Conservation (phyloP, 2,329 filamentous ascomycete species). For the Penicillium janthinellum region DNA sequence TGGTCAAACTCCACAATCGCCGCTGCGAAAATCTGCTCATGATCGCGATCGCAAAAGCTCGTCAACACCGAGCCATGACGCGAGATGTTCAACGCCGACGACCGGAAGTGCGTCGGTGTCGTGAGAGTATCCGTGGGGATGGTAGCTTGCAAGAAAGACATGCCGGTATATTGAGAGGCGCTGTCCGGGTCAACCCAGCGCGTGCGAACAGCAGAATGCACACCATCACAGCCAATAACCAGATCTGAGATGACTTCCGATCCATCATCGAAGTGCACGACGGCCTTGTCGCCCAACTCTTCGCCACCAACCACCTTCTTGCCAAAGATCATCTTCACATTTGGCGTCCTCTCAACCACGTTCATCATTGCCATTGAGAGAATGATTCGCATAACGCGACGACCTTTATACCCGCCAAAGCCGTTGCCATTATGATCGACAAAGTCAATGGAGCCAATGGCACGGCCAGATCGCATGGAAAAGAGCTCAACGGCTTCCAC, state of each 20-base stretch:
- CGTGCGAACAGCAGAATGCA: slow-evolving; percentile 43
- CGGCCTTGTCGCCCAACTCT: slow-evolving; percentile 36
- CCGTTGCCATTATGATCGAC: slow-evolving; percentile 39
- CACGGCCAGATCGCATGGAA: slow-evolving; percentile 42
- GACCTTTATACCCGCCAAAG: slow-evolving; percentile 45
- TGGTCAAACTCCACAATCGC: slow-evolving; percentile 43
- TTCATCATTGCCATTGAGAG: slow-evolving; percentile 46
- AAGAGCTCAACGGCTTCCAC: slow-evolving; percentile 47
- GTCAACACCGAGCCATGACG: slow-evolving; percentile 44
- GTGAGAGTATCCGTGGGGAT: slow-evolving; percentile 28
- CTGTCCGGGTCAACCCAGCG: slow-evolving; percentile 40
- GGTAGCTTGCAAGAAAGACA: slow-evolving; percentile 44
- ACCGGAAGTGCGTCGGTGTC: slow-evolving; percentile 40
- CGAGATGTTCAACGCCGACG: slow-evolving; percentile 44
- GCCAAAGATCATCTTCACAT: slow-evolving; percentile 45
- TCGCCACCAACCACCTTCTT: slow-evolving; percentile 43
- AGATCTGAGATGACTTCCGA: slow-evolving; percentile 37
- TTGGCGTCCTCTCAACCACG: slow-evolving; percentile 38
- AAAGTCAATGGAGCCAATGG: slow-evolving; percentile 44
- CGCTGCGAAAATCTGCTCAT: slow-evolving; percentile 42
- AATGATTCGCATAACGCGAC: slow-evolving; percentile 45
- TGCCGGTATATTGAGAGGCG: slow-evolving; percentile 44
- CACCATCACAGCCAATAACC: slow-evolving; percentile 45
- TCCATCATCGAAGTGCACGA: slow-evolving; percentile 43
- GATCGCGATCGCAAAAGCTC: slow-evolving; percentile 41